These are phyloP conservation scores for Sporothrix brunneoviolacea DNA, from an alignment of 2,329 filamentous ascomycete genomes.

Conservation along the genomic window DNA sequence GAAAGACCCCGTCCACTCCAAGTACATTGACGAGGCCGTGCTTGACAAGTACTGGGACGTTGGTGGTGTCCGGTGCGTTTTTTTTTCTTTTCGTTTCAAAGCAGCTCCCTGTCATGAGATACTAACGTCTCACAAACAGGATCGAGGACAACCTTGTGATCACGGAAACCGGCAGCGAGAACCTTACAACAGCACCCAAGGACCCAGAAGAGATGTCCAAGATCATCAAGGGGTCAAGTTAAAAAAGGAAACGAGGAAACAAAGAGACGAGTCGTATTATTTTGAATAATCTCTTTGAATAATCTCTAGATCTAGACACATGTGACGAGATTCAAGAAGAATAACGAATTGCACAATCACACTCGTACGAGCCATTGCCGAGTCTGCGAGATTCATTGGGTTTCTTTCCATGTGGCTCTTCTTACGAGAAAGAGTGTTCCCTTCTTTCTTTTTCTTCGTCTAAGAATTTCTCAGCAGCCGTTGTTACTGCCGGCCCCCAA, in stretches of 20 bases:
- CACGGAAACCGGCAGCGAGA: conserved; percentile 54
- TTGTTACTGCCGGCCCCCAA: background rate
- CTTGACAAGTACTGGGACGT: conserved; percentile 77
- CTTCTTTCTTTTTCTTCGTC: background rate
- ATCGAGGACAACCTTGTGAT: conserved; percentile 61
- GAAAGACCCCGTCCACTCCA: conserved; percentile 61
- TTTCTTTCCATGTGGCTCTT: no score
- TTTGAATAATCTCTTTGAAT: no score
- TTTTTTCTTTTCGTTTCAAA: background rate
- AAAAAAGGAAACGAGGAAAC: background rate
- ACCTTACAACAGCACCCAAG: conserved; percentile 59
- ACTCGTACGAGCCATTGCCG: no score
- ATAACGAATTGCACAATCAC: no score
- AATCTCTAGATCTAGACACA: no score
- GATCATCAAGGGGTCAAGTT: conserved; percentile 33
- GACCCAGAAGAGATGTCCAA: conserved; percentile 52
- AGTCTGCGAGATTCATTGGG: no score
- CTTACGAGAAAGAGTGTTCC: no score
- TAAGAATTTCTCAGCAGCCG: background rate
- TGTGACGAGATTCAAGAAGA: no score
- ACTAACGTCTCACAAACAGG: conserved; percentile 24
- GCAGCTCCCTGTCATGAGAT: background rate
- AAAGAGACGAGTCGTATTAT: no score
- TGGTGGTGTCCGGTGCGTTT: conserved; percentile 60
- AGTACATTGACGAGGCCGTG: conserved; percentile 69